Percentiles rank a stretch among this genome's conserved stretches.
Evolutionary conservation across 2,329 filamentous ascomycete species (phyloP).

Genomic region (Fonsecaea monophora): DNA sequence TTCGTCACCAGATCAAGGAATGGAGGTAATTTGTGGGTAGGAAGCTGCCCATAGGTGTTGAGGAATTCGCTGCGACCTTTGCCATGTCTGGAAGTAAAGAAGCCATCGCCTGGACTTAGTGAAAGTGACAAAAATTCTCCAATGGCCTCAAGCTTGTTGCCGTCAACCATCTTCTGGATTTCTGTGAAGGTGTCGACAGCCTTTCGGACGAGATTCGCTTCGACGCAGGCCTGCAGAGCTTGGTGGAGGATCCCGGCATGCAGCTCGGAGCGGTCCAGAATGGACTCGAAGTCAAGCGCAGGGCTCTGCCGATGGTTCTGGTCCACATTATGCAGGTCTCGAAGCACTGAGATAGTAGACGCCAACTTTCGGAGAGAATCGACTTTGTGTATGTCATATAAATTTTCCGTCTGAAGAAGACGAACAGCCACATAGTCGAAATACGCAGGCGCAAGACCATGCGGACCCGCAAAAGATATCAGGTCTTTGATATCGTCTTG

Average conservation of each 20-base stretch:
- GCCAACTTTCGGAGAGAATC: slow-evolving; percentile 46
- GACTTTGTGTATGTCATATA: slow-evolving; percentile 55
- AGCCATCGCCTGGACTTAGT: slow-evolving; percentile 17
- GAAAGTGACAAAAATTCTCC: slow-evolving; percentile 32
- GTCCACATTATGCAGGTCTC: slow-evolving; percentile 15
- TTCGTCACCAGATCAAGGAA: slow-evolving; percentile 60
- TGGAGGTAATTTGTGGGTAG: slow-evolving; percentile 49
- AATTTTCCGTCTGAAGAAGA: slow-evolving; percentile 57
- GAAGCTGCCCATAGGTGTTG: slow-evolving; percentile 39
- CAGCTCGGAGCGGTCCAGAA: slow-evolving; percentile 32
- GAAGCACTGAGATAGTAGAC: slow-evolving; percentile 11
- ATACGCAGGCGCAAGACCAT: slow-evolving; percentile 42
- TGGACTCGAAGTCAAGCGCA: slow-evolving; percentile 26
- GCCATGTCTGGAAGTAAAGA: slow-evolving; percentile 26
- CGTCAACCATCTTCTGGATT: slow-evolving; percentile 51
- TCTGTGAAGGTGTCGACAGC: slow-evolving; percentile 36
- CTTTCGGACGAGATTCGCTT: slow-evolving; percentile 30
- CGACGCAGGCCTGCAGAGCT: slow-evolving; percentile 49
- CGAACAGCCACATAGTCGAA: slow-evolving; percentile 55
- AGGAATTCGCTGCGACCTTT: slow-evolving; percentile 30
- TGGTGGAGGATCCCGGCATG: slow-evolving; percentile 46
- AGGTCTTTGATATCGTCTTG: slow-evolving; percentile 43
- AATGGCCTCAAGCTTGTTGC: slow-evolving; percentile 45
- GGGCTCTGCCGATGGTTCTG: background rate
- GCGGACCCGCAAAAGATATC: slow-evolving; percentile 51